phyloP scores from a whole-genome alignment of 2,329 filamentous ascomycete species.

The Fusarium sulawesiense region DNA sequence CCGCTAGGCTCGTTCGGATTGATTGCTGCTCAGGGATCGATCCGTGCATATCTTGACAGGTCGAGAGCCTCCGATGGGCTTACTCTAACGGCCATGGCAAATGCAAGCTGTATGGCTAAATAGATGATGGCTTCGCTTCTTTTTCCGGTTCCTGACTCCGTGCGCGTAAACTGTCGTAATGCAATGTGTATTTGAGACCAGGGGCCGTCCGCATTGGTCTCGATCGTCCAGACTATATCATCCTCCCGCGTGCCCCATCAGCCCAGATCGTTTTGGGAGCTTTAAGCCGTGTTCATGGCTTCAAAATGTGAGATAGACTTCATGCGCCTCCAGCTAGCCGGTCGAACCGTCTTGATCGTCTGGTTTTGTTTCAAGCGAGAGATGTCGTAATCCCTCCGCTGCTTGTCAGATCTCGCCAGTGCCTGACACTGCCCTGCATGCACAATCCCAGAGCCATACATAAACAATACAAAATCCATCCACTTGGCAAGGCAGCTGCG shows the following conservation, averaged over 20 bases:
- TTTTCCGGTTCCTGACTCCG: slow-evolving; percentile 28
- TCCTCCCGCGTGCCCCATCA: neutral
- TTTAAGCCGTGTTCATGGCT: slow-evolving; percentile 10
- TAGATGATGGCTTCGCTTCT: slow-evolving; percentile 15
- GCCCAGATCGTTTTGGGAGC: slow-evolving; percentile 5
- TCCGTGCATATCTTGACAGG: slow-evolving; percentile 39
- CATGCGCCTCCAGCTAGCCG: slow-evolving; percentile 14
- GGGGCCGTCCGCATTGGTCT: slow-evolving; percentile 13
- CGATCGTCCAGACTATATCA: slow-evolving; percentile 12
- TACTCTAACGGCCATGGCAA: slow-evolving; percentile 12
- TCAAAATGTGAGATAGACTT: slow-evolving; percentile 17
- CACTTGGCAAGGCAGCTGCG: slow-evolving; percentile 11
- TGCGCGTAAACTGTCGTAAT: slow-evolving; percentile 26
- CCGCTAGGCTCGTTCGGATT: slow-evolving; percentile 15
- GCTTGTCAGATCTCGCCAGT: slow-evolving; percentile 10
- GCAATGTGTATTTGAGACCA: slow-evolving; percentile 6
- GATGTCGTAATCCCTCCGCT: slow-evolving; percentile 16
- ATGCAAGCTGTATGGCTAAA: neutral
- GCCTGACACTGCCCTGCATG: neutral
- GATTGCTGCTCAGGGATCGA: slow-evolving; percentile 16
- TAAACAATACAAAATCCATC: slow-evolving; percentile 36
- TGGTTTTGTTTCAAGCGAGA: slow-evolving; percentile 10
- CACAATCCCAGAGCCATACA: slow-evolving; percentile 7
- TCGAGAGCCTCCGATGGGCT: slow-evolving; percentile 18
- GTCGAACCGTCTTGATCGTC: slow-evolving; percentile 1